Evolutionary conservation across 805 yeast species (phyloP), one percentile per base, ranked within the genome.

Genomic region (Pichia nanzhaoensis): DNA sequence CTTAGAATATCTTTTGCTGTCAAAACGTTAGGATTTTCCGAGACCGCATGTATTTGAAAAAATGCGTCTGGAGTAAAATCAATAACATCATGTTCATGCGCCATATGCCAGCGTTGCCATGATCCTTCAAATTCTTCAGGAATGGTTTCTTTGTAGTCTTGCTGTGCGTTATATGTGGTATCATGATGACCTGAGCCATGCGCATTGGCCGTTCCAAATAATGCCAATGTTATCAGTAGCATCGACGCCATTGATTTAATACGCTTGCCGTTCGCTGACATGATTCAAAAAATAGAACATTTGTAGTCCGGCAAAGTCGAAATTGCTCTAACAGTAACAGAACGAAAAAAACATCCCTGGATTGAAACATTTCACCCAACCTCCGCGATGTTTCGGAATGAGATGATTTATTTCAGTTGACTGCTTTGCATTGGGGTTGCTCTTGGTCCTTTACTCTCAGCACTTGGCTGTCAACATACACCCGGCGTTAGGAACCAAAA

Each of bases 101-200:
- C 70, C 97, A 91, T 90, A 63, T 91, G 98, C 85, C 90, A 84
- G 54, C 75, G 74, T 56, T 83, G 87, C 95, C 95, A 86, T 16
- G 77, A 64, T 32, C 77, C 55, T 0, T 76, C 79, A 38, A 53
- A 61, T 41, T 61, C 62, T 10, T 63, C 65, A 2, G 88, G 88
- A 22, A 69, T 70, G 30, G 51, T 46, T 46, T 74, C 77, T 39
- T 68, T 34, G 68, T 71, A 56, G 48, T 61, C 50, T 12, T 33
- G 27, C 17, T 44, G 34, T 17, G 14, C 2, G 22, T 50, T 50
- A 24, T 42, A 42, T 4, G 16, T 37, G 16, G 39, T 16, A 21
- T 37, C 31, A n/a, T 36, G 21, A 21, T 41, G 45, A 34, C 31
- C 34, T n/a, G n/a, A n/a, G 16, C 45, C 45, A 24, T 44, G 47